Base-by-base conservation (phyloP, 2,329 filamentous ascomycete species). In the Ophiocordyceps sinensis region DNA sequence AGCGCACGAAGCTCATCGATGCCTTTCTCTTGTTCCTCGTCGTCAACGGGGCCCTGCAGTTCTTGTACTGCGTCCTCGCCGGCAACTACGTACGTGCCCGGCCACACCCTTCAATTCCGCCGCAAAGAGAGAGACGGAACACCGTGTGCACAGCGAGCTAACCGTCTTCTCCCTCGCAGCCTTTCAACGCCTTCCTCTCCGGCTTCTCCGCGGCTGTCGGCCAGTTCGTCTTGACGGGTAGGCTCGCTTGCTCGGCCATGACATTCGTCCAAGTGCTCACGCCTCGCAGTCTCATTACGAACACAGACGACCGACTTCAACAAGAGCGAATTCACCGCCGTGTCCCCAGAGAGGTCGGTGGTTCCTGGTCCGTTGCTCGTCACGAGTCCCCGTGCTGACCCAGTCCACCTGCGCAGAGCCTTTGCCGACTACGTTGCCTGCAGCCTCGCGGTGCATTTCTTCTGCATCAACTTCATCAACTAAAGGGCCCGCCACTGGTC, bases 401-500 rank as follows among this genome's bases (percentile, higher is more conserved):
- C n/a, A 29, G 4, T 32, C 23, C 29, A n/a, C 38, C 38, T 30
- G 15, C 15, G 43, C 51, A 93, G 87, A 61, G 89, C 91, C 32
- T 98, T 98, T 62, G 88, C 91, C 57, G 91, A 98, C 66, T 98
- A 83, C 59, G 73, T 98, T 45, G 85, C 95, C 53, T 91, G 89
- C 60, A 95, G 88, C 62, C 62, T 98, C 61, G 85, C 96, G 59
- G 67, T 96, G 61, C 91, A 98, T 69, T 94, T 96, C 68, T 98
- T 98, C 73, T 95, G 88, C 66, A 79, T 96, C 61, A 98, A 98
- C 74, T 98, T 98, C 64, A 96, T 98, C 70, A 98, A 98, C 74
- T 98, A 72, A 70, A 49, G 11, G 37, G n/a, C 13, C 9, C 34
- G 14, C 17, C 21, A n/a, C 19, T 13, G 21, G 14, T n/a, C 14